Percentiles rank a stretch among this genome's conserved stretches.
phyloP scores from a whole-genome alignment of 768 basidiomycete species.

The Amanita pseudoporphyria region DNA sequence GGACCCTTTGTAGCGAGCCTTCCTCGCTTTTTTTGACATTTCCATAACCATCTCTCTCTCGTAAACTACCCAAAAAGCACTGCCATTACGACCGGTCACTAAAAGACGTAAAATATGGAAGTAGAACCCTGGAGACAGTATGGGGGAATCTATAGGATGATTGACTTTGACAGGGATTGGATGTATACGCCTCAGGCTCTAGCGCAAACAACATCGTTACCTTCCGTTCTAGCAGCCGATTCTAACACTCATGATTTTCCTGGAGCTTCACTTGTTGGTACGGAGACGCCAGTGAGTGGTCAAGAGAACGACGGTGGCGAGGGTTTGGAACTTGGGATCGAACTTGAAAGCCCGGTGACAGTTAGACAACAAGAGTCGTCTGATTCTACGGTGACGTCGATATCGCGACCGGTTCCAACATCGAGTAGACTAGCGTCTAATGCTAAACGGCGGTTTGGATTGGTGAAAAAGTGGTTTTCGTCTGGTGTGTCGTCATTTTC shows the following conservation, averaged over 20 bases:
- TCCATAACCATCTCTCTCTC: background rate
- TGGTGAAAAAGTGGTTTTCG: constrained; percentile 3
- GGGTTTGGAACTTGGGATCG: background rate
- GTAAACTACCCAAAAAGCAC: background rate
- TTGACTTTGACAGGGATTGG: constrained; percentile 2
- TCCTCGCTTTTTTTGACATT: background rate
- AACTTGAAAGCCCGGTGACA: background rate
- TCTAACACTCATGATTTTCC: background rate
- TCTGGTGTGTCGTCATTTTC: background rate
- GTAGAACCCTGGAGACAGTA: background rate
- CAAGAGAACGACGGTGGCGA: background rate
- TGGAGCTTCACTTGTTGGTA: background rate
- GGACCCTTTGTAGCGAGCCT: background rate
- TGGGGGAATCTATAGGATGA: constrained; percentile 2
- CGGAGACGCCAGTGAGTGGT: background rate
- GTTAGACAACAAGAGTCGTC: background rate
- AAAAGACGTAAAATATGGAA: background rate
- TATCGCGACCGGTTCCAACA: background rate
- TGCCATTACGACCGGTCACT: background rate
- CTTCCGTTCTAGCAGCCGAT: background rate
- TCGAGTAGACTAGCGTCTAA: background rate
- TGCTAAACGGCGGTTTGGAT: background rate
- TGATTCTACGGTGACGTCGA: background rate
- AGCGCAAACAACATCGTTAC: background rate
- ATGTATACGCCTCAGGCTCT: constrained; percentile 2